phyloP scores from a whole-genome alignment of 176 grass and related monocot species.

The Bonia amplexicaulis region DNA sequence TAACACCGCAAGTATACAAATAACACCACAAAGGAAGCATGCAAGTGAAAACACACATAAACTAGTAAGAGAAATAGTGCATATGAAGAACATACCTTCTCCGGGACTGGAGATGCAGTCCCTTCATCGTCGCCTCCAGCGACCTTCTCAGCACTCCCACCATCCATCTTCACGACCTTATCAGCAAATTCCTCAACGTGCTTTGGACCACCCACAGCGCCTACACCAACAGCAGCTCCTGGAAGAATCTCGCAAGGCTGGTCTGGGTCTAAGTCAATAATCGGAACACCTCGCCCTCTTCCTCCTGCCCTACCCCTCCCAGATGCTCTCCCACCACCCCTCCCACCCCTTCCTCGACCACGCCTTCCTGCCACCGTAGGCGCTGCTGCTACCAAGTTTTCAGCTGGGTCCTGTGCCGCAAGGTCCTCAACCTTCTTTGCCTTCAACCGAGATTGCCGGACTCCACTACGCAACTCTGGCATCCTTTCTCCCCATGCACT shows the following conservation, averaged over 20 bases:
- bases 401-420: conserved; percentile 44
- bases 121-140: conserved; percentile 70
- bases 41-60: background rate
- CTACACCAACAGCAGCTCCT: conserved; percentile 42
- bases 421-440: conserved; percentile 68
- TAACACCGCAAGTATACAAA: background rate
- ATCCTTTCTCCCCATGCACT: conserved; percentile 97
- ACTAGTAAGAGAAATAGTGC: background rate
- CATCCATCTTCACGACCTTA: conserved; percentile 71
- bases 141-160: conserved; percentile 70
- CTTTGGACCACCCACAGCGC: conserved; percentile 34
- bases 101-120: conserved; percentile 69
- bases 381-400: conserved; percentile 40
- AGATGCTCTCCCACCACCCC: conserved; percentile 55
- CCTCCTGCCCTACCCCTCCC: conserved; percentile 52
- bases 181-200: conserved; percentile 25
- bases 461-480: conserved; percentile 96
- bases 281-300: conserved; percentile 57
- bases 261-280: conserved; percentile 81
- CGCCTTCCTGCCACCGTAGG: conserved; percentile 58
- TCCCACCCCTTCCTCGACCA: conserved; percentile 73
- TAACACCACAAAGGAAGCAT: background rate
- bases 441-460: conserved; percentile 73
- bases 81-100: conserved; percentile 50
- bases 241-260: conserved; percentile 64